Percentiles rank a stretch among this genome's conserved stretches.
These are phyloP conservation scores for Telfairia occidentalis DNA, from an alignment of 331 rosid species.

Conservation along the genomic window DNA sequence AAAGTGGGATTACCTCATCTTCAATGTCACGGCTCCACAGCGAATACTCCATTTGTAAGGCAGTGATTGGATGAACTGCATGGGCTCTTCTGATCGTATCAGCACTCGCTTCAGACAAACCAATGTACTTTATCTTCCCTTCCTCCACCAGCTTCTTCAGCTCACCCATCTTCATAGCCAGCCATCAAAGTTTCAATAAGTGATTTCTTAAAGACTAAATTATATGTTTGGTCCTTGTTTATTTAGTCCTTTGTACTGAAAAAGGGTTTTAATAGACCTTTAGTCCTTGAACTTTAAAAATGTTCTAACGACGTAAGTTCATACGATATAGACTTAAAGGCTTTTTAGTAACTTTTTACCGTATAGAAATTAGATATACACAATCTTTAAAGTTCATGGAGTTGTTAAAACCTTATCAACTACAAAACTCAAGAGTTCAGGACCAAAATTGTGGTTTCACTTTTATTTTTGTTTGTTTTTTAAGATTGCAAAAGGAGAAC, in stretches of 20 bases:
- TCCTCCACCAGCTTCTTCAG: slow-evolving; percentile 37
- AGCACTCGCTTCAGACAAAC: slow-evolving; percentile 35
- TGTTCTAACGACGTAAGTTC: no score
- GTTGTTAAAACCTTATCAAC: no score
- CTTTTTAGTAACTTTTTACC: no score
- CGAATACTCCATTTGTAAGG: slow-evolving; percentile 45
- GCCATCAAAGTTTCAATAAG: not conserved
- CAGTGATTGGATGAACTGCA: slow-evolving; percentile 36
- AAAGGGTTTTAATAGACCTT: no score
- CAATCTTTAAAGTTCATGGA: no score
- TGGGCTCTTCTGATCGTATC: slow-evolving; percentile 43
- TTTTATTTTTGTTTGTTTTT: no score
- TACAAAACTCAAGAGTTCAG: no score
- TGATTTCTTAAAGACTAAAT: not conserved
- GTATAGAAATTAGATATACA: no score
- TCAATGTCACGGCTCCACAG: slow-evolving; percentile 33
- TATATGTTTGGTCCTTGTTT: not conserved
- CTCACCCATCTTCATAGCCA: slow-evolving; percentile 28
- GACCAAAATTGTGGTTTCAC: no score
- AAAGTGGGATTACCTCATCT: slow-evolving; percentile 29
- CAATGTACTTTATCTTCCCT: slow-evolving; percentile 35
- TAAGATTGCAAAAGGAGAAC: not conserved
- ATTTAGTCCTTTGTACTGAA: no score
- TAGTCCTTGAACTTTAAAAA: no score
- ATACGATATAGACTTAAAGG: no score